phyloP scores from a whole-genome alignment of 306 rosid species.

The Cucurbita ficifolia region DNA sequence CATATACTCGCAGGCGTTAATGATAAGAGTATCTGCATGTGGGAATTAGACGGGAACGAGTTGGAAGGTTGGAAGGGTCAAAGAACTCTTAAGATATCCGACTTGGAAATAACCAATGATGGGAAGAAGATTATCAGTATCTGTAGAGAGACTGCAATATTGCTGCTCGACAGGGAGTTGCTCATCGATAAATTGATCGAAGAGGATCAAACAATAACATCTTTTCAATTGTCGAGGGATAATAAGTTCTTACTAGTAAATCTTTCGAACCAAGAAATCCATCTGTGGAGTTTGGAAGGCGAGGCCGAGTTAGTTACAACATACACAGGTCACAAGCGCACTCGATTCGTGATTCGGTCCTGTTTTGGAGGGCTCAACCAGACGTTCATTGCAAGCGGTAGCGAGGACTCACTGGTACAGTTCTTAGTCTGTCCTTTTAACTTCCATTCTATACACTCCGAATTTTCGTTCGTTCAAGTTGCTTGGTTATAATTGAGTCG shows the following conservation, averaged over 20 bases:
- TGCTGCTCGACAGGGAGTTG: slow-evolving; percentile 67
- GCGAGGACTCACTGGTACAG: slow-evolving; percentile 98
- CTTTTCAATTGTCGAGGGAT: slow-evolving; percentile 76
- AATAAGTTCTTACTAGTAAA: slow-evolving; percentile 58
- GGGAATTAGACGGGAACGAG: slow-evolving; percentile 93
- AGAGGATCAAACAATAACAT: slow-evolving; percentile 69
- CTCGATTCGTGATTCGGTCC: slow-evolving; percentile 73
- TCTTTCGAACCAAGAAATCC: slow-evolving; percentile 89
- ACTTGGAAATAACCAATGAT: slow-evolving; percentile 62
- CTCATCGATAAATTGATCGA: slow-evolving; percentile 57
- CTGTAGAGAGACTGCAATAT: slow-evolving; percentile 37
- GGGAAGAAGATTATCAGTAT: slow-evolving; percentile 77
- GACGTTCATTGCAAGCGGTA: slow-evolving; percentile 91
- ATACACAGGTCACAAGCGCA: slow-evolving; percentile 72
- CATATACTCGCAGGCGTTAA: slow-evolving; percentile 61
- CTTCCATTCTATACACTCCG: not conserved
- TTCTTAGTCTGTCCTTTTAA: slow-evolving; percentile 8
- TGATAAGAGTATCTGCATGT: slow-evolving; percentile 91
- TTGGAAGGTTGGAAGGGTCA: slow-evolving; percentile 89
- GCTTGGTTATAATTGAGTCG: not conserved
- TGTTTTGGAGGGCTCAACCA: slow-evolving; percentile 91
- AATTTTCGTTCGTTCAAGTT: not conserved
- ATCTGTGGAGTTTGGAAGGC: slow-evolving; percentile 77
- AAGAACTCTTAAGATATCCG: slow-evolving; percentile 71
- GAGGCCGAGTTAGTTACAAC: slow-evolving; percentile 48